Evolutionary conservation across 2,329 filamentous ascomycete species (phyloP), one percentile per base, ranked within the genome.

Genomic region (Scedosporium aurantiacum): DNA sequence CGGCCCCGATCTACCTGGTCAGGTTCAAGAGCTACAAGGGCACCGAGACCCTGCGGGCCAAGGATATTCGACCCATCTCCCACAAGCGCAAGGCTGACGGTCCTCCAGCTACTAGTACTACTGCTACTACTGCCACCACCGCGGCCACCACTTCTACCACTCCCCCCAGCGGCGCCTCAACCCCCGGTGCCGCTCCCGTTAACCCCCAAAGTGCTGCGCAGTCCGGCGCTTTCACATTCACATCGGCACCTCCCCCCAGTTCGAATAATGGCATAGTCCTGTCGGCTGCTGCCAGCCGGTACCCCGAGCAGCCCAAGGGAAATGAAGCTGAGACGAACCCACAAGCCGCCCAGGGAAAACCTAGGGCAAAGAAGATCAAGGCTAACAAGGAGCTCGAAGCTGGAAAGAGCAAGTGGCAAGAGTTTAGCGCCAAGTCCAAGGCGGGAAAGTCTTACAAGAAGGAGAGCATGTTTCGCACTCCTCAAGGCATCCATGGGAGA

Each of bases 391-490:
- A 95, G 71, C 81, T 97, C 25, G 93, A 97, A 76, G 89, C 86
- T 65, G 88, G 89, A 70, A 96, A 96, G 79, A 89, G 78, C 70
- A 96, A 94, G 71, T 99, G 94, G 94, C 89, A 97, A 71, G 90
- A 95, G 65, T 99, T 96, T 73, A 89, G 86, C 66, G 80, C 82
- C 69, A 96, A 95, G 73, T 82, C 81, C 56, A 92, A 90, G 70
- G 78, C 79, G 65, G 37, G 25, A 2, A 88, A 87, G 72, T 66
- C 76, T 4, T 75, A 76, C 50, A 93, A 93, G 77, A 96, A 96
- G 76, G 90, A 96, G 57, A 96, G 91, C 79, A 97, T 97, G 92
- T 97, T 97, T 73, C 86, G 92, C 56, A 97, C 92, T 2, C 91
- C 91, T 0, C 91, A 96, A 37, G 87, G 90, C 64, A 82, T 94